Percentiles rank a stretch among this genome's conserved stretches.
Conservation (phyloP, 2,329 filamentous ascomycete genomes). For the Sclerotinia trifoliorum region DNA sequence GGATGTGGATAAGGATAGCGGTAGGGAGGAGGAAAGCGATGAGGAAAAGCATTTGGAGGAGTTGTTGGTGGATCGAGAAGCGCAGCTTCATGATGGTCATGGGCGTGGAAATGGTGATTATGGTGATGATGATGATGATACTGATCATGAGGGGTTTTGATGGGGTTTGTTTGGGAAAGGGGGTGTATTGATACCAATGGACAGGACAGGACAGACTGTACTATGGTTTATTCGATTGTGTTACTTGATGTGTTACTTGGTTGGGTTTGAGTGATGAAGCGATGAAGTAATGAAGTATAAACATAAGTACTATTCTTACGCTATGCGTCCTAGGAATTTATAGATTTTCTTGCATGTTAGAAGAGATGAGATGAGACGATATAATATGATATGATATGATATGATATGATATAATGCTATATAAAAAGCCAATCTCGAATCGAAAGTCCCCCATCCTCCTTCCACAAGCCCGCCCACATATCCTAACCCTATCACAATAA, state of each 20-base stretch:
- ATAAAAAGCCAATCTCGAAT: neutral
- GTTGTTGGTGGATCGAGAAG: slow-evolving; percentile 15
- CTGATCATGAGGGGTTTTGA: slow-evolving; percentile 19
- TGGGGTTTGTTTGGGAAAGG: no score
- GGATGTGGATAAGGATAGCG: neutral
- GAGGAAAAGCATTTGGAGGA: slow-evolving; percentile 21
- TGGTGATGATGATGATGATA: slow-evolving; percentile 13
- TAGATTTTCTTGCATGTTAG: neutral
- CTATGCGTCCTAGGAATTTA: neutral
- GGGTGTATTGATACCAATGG: neutral
- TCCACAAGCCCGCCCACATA: neutral
- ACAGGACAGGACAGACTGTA: no score
- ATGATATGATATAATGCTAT: neutral
- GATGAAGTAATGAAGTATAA: neutral
- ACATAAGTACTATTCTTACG: neutral
- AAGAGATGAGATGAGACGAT: neutral
- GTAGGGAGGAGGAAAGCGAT: slow-evolving; percentile 16
- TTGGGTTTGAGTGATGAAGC: neutral
- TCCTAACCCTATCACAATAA: neutral
- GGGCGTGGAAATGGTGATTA: neutral
- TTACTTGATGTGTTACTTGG: no score
- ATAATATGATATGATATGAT: neutral
- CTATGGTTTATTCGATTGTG: neutral
- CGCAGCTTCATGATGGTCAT: neutral
- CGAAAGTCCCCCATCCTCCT: no score